Conservation (phyloP, 257 asterid species). For the Nicotiana obtusifolia region DNA sequence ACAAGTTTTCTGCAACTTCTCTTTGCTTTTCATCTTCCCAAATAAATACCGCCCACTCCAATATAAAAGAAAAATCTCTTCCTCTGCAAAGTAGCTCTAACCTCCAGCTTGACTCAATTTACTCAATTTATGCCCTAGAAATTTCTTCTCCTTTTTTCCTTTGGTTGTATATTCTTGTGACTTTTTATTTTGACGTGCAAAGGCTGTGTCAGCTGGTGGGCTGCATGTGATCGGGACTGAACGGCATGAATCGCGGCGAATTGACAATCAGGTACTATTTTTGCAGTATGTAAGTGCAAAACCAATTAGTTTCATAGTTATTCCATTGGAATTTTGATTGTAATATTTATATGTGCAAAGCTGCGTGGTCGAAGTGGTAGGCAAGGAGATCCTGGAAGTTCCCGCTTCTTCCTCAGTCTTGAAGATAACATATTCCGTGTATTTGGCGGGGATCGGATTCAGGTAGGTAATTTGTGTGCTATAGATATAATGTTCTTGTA, state of each 20-base stretch:
- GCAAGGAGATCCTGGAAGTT: slow-evolving; percentile 99
- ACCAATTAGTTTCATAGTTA: not conserved
- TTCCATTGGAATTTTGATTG: not conserved
- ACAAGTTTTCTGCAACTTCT: not conserved
- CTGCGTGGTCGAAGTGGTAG: slow-evolving; percentile 99
- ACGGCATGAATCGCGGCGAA: slow-evolving; percentile 98
- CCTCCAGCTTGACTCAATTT: not conserved
- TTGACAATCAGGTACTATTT: slow-evolving; percentile 81
- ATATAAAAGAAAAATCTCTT: not conserved
- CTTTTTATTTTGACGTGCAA: slow-evolving; percentile 8
- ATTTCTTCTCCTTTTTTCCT: not conserved
- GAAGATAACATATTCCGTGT: slow-evolving; percentile 97
- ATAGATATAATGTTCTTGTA: not conserved
- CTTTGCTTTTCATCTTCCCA: not conserved
- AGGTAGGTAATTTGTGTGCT: slow-evolving; percentile 37
- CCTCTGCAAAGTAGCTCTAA: not conserved
- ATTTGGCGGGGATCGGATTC: slow-evolving; percentile 97
- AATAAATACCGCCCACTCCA: not conserved
- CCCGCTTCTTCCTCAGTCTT: slow-evolving; percentile 96
- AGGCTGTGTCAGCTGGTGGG: slow-evolving; percentile 94
- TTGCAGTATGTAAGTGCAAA: not conserved
- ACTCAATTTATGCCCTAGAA: not conserved
- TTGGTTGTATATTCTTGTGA: not conserved
- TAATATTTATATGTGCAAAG: slow-evolving; percentile 24
- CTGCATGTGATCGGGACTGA: slow-evolving; percentile 98